Evolutionary conservation across 495 filamentous ascomycete species (phyloP).

Genomic region (Aspergillus campestris): DNA sequence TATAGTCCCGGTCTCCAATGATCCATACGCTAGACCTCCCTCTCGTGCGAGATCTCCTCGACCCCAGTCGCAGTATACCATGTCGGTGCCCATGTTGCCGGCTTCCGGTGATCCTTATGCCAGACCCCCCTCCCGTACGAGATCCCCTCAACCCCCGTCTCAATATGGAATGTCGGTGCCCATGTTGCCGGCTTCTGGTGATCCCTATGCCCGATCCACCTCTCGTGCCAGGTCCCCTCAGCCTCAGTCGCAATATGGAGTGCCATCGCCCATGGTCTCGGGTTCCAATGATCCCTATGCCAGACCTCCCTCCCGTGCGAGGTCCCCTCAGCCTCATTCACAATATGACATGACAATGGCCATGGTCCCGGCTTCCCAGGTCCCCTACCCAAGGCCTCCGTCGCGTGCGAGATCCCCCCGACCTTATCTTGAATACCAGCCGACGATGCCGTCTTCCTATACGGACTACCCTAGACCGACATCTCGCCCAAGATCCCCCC

Average conservation of each 20-base stretch:
- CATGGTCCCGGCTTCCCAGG: no score
- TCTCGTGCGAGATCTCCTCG: conserved; percentile 7
- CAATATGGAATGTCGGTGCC: no score
- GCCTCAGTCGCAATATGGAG: background rate
- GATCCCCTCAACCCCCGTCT: no score
- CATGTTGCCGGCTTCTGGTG: no score
- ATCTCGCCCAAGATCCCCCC: conserved; percentile 11
- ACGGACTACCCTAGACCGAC: conserved; percentile 1
- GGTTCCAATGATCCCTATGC: background rate
- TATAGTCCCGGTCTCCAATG: background rate
- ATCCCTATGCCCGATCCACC: conserved; percentile 1
- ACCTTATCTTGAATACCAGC: no score
- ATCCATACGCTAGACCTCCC: background rate
- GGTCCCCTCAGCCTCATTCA: background rate
- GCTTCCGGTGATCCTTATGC: no score
- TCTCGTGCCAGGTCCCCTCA: conserved; percentile 12
- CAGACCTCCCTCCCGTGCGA: background rate
- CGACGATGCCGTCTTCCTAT: no score
- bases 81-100: background rate
- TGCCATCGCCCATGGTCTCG: background rate
- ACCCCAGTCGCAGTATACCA: background rate
- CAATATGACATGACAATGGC: background rate
- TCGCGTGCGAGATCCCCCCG: conserved; percentile 1
- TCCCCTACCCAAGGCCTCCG: conserved; percentile 1
- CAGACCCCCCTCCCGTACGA: no score